These are phyloP conservation scores for Ophiostoma tasmaniense DNA, from an alignment of 2,329 filamentous ascomycete genomes.

Conservation along the genomic window DNA sequence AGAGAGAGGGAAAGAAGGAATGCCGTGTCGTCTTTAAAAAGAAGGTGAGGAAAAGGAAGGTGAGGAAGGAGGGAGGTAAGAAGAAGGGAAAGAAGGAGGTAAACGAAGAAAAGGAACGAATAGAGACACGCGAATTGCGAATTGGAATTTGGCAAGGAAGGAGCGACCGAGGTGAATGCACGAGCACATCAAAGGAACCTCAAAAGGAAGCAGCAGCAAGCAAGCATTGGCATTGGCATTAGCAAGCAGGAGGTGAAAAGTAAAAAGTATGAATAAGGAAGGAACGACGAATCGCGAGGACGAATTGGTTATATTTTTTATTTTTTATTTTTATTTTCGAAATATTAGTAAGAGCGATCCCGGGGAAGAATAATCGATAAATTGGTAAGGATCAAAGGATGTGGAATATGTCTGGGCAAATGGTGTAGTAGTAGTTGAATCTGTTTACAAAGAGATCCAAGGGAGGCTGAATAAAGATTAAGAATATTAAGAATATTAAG, in stretches of 20 bases:
- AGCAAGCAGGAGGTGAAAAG: background rate
- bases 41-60: background rate
- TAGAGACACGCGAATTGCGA: slow-evolving; percentile 3
- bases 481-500: too few species aligned
- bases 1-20: background rate
- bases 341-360: background rate
- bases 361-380: background rate
- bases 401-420: background rate
- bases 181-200: background rate
- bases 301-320: background rate
- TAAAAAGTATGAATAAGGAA: background rate
- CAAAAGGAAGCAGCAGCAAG: background rate
- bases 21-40: too few species aligned
- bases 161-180: background rate
- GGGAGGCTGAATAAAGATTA: background rate
- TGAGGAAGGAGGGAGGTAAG: slow-evolving; percentile 10
- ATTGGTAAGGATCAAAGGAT: background rate
- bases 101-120: background rate
- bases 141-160: background rate
- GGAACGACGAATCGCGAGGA: background rate
- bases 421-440: background rate
- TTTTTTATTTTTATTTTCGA: too few species aligned
- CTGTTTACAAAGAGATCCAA: too few species aligned
- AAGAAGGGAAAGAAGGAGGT: slow-evolving; percentile 11
- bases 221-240: background rate